Evolutionary conservation across 2,329 filamentous ascomycete species (phyloP).

Genomic region (Aureobasidium namibiae): DNA sequence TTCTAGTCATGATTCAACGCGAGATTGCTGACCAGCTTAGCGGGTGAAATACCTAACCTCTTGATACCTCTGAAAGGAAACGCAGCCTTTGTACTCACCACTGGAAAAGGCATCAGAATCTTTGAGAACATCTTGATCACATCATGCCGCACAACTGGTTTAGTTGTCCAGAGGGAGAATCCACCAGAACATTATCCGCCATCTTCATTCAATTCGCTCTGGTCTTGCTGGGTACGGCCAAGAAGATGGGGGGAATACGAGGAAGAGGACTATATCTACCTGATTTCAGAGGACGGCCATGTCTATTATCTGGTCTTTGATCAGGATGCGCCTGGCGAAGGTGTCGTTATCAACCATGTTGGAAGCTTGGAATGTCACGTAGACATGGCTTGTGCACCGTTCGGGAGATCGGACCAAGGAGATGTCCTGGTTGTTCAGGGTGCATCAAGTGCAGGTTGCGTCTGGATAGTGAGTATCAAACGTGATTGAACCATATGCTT

Average conservation of each 20-base stretch:
- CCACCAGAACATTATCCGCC: constrained; percentile 1
- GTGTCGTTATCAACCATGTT: constrained; percentile 45
- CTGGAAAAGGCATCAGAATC: not conserved
- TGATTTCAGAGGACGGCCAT: constrained; percentile 80
- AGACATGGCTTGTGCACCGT: constrained; percentile 70
- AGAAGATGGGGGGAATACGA: constrained; percentile 57
- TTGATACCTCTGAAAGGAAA: constrained; percentile 15
- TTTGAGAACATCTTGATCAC: constrained; percentile 11
- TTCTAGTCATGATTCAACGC: not conserved
- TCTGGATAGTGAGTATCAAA: not conserved
- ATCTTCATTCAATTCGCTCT: constrained; percentile 29
- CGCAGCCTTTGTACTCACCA: constrained; percentile 15
- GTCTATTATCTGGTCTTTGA: constrained; percentile 66
- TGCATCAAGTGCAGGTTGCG: not conserved
- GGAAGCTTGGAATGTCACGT: constrained; percentile 66
- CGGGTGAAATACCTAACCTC: constrained; percentile 12
- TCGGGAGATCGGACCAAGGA: constrained; percentile 45
- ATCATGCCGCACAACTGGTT: too few relatives aligned
- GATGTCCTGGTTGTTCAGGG: not conserved
- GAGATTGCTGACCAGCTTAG: not conserved
- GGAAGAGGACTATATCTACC: constrained; percentile 69
- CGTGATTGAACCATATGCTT: not conserved
- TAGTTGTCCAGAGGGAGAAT: not conserved
- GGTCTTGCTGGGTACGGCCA: constrained; percentile 79
- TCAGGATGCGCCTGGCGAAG: constrained; percentile 40